A percentile compares a stretch with the other conserved stretches of the same genome.
Evolutionary conservation across 2,329 filamentous ascomycete species (phyloP).

Genomic region (Nigrospora sphaerica): DNA sequence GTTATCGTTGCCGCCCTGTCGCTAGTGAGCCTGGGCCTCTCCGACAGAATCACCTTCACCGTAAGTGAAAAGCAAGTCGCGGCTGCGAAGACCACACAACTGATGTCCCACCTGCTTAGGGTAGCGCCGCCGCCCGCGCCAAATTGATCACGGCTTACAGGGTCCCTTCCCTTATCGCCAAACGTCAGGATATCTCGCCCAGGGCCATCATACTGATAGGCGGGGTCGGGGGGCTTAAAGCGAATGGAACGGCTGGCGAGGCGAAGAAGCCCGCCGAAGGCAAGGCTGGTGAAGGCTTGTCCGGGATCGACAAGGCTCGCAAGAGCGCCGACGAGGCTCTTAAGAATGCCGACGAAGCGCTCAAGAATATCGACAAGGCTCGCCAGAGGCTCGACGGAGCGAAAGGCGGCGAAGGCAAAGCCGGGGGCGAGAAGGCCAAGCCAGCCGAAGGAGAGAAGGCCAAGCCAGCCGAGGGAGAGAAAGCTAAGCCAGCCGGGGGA

Average conservation of each 20-base stretch:
- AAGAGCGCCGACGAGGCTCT: slow-evolving; percentile 1
- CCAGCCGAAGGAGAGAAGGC: no score
- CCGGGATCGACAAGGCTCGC: no score
- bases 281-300: no score
- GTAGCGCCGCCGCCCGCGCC: slow-evolving; percentile 8
- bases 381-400: no score
- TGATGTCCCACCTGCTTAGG: slow-evolving; percentile 3
- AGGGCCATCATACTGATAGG: slow-evolving; percentile 2
- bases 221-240: background rate
- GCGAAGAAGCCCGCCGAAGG: no score
- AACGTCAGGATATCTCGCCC: slow-evolving; percentile 3
- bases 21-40: slow-evolving; percentile 2
- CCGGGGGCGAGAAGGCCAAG: background rate
- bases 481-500: background rate
- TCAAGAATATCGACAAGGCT: no score
- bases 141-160: slow-evolving; percentile 3
- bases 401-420: no score
- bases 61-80: slow-evolving; percentile 1
- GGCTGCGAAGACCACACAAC: background rate
- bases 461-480: background rate
- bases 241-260: no score
- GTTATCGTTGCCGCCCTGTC: slow-evolving; percentile 4
- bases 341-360: background rate
- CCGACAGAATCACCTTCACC: slow-evolving; percentile 3
- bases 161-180: background rate